Evolutionary conservation across 2,329 filamentous ascomycete genomes (phyloP).

Genomic region (Pseudodiploospora longispora): DNA sequence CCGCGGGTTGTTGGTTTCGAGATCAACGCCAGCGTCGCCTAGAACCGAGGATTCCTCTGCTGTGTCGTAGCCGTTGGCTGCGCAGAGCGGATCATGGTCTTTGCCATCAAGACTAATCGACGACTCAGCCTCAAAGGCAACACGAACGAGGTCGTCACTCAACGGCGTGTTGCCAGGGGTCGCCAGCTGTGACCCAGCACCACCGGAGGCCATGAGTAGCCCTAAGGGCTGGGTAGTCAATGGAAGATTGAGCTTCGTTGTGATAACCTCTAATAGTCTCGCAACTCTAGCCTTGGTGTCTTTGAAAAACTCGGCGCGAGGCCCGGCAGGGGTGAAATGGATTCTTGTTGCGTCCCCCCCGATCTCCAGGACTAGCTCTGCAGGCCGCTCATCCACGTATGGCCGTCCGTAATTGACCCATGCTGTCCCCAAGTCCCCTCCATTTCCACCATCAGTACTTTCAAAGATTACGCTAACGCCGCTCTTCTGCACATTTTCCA

Average conservation of each 20-base stretch:
- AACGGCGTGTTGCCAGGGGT: conserved; percentile 63
- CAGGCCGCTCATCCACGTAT: conserved; percentile 66
- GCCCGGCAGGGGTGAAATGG: conserved; percentile 31
- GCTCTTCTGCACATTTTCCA: conserved; percentile 84
- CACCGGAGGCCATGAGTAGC: conserved; percentile 58
- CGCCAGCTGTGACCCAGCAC: conserved; percentile 50
- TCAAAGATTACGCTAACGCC: conserved; percentile 62
- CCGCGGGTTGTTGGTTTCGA: conserved; percentile 25
- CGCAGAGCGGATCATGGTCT: conserved; percentile 26
- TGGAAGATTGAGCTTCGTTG: conserved; percentile 67
- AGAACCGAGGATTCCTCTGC: conserved; percentile 20
- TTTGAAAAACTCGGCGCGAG: conserved; percentile 64
- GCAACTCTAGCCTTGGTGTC: conserved; percentile 62
- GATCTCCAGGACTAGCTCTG: conserved; percentile 75
- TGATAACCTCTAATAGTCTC: conserved; percentile 71
- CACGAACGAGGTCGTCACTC: conserved; percentile 61
- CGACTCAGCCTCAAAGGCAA: conserved; percentile 53
- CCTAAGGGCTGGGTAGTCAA: conserved; percentile 52
- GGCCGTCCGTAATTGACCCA: conserved; percentile 78
- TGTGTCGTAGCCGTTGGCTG: conserved; percentile 17
- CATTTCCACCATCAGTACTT: conserved; percentile 5
- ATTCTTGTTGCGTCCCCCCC: conserved; percentile 56
- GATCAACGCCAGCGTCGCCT: conserved; percentile 10
- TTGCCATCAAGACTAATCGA: conserved; percentile 52
- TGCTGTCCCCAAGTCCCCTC: conserved; percentile 6